Percentiles rank a stretch among this genome's conserved stretches.
These are phyloP conservation scores for Diaporthe helianthi DNA, from an alignment of 2,329 filamentous ascomycete genomes.

Conservation along the genomic window DNA sequence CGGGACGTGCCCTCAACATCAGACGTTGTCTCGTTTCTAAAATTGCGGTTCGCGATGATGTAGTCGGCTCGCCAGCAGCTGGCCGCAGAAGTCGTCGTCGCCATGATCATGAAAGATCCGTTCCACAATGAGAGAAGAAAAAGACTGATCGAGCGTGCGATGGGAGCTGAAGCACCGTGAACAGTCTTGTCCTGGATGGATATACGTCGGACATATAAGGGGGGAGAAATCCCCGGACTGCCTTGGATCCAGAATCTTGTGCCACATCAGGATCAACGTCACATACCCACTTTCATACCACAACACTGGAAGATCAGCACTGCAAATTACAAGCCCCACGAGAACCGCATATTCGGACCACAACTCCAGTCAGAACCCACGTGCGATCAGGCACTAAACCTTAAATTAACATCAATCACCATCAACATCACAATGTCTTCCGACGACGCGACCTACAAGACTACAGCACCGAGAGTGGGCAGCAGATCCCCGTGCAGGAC, in stretches of 20 bases:
- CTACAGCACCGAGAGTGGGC: conserved; percentile 29
- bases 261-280: not conserved
- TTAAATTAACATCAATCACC: conserved; percentile 28
- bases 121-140: not conserved
- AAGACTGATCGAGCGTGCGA: not conserved
- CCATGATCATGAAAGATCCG: conserved; percentile 4
- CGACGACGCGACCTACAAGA: conserved; percentile 35
- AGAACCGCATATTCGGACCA: conserved; percentile 32
- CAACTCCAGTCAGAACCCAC: conserved; percentile 22
- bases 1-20: not conserved
- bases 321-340: not conserved
- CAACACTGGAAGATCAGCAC: conserved; percentile 16
- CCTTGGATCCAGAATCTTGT: not conserved
- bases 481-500: conserved; percentile 32
- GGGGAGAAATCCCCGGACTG: conserved; percentile 19
- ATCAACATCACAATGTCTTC: conserved; percentile 18
- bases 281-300: conserved; percentile 4
- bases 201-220: conserved; percentile 29
- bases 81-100: conserved; percentile 26
- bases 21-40: not conserved
- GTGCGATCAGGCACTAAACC: not conserved
- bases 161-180: not conserved
- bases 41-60: conserved; percentile 10
- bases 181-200: not conserved
- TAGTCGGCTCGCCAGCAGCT: not conserved